These are phyloP conservation scores for Colletotrichum sp. DNA, from an alignment of 2,329 filamentous ascomycete species.

Conservation along the genomic window DNA sequence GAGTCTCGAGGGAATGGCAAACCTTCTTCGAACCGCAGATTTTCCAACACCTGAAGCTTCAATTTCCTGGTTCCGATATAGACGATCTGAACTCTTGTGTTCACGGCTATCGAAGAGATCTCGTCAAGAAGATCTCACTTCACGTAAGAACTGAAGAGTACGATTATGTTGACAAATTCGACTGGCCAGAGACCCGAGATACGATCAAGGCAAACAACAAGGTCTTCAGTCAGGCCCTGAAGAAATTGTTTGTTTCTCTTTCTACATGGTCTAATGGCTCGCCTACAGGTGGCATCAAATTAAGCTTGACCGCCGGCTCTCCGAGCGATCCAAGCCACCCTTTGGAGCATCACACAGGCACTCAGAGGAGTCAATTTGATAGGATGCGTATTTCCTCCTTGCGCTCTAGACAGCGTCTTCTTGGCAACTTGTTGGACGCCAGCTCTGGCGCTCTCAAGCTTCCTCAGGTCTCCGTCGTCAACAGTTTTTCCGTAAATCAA, in stretches of 20 bases:
- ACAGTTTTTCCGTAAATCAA: not conserved
- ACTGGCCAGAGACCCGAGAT: not conserved
- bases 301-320: not conserved
- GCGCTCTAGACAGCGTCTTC: not conserved
- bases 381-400: not conserved
- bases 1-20: not conserved
- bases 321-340: not conserved
- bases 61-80: not conserved
- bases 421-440: not conserved
- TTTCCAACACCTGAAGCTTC: not conserved
- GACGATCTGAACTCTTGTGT: not conserved
- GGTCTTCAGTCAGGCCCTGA: not conserved
- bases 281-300: not conserved
- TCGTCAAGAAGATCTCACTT: not conserved
- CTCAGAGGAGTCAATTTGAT: not conserved
- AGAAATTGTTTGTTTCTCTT: not conserved
- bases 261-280: not conserved
- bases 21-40: not conserved
- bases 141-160: not conserved
- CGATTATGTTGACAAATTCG: not conserved
- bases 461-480: not conserved
- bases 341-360: not conserved
- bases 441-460: not conserved
- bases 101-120: not conserved
- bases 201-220: not conserved